These are phyloP conservation scores for Argentina anserina DNA, from an alignment of 306 rosid species.

Conservation along the genomic window DNA sequence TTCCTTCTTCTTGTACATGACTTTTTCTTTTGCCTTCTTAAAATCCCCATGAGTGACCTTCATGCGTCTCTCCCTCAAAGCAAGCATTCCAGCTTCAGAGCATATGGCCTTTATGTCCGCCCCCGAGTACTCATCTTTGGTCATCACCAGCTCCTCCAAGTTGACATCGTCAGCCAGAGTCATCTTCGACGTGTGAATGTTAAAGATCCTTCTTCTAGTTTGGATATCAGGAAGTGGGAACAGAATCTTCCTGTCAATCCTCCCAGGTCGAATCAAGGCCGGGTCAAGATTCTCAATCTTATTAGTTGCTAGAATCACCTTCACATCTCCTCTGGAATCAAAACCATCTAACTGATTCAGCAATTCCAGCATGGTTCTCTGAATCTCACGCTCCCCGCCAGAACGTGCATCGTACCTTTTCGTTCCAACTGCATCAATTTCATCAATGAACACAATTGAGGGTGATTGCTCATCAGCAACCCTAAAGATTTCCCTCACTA, in stretches of 20 bases:
- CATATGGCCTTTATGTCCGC: too few species aligned
- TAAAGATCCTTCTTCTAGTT: constrained; percentile 88
- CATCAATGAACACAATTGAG: constrained; percentile 92
- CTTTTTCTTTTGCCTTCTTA: too few species aligned
- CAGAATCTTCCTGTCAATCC: constrained; percentile 89
- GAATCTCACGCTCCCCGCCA: constrained; percentile 97
- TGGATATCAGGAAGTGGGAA: constrained; percentile 96
- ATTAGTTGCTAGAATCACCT: constrained; percentile 90
- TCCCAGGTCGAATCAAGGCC: constrained; percentile 88
- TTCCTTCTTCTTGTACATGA: too few species aligned
- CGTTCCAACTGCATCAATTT: constrained; percentile 91
- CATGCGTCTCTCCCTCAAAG: too few species aligned
- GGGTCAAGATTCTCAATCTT: constrained; percentile 92
- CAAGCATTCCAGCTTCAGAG: too few species aligned
- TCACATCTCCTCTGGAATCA: constrained; percentile 94
- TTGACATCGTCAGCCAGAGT: constrained; percentile 49
- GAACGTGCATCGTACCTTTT: constrained; percentile 99
- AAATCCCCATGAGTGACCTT: too few species aligned
- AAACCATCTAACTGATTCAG: constrained; percentile 93
- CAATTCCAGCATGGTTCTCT: constrained; percentile 90
- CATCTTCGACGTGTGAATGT: constrained; percentile 82
- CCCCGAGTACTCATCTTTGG: too few species aligned
- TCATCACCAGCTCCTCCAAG: constrained; percentile 50
- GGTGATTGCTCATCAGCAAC: constrained; percentile 98
- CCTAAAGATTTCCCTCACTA: constrained; percentile 93